A percentile compares a stretch with the other conserved stretches of the same genome.
Evolutionary conservation across 2,329 filamentous ascomycete genomes (phyloP).

Genomic region (Triangularia verruculosa): DNA sequence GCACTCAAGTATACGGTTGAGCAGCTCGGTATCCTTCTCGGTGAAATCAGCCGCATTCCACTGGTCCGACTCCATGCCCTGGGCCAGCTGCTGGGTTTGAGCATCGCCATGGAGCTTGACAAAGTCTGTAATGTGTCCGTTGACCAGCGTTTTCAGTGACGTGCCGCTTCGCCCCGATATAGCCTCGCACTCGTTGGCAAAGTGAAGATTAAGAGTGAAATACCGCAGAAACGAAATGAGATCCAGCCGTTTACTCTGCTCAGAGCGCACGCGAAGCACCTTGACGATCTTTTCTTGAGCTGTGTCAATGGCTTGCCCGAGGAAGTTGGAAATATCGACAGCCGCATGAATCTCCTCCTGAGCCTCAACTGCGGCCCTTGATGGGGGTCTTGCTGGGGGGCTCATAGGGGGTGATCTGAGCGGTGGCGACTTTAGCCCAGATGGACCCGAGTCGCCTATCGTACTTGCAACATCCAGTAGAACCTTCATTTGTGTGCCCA

Average conservation of each 20-base stretch:
- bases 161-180: slow-evolving; percentile 76
- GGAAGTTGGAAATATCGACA: slow-evolving; percentile 72
- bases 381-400: slow-evolving; percentile 41
- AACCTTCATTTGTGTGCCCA: slow-evolving; percentile 90
- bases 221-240: slow-evolving; percentile 73
- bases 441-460: slow-evolving; percentile 44
- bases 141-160: slow-evolving; percentile 73
- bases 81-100: slow-evolving; percentile 71
- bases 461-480: slow-evolving; percentile 90
- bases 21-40: slow-evolving; percentile 55
- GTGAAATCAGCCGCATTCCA: slow-evolving; percentile 77
- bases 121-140: slow-evolving; percentile 78
- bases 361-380: slow-evolving; percentile 44
- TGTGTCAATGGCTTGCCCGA: slow-evolving; percentile 77
- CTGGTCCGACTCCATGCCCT: slow-evolving; percentile 74
- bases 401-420: slow-evolving; percentile 53
- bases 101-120: slow-evolving; percentile 67
- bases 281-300: slow-evolving; percentile 75
- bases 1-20: slow-evolving; percentile 64
- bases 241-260: slow-evolving; percentile 67
- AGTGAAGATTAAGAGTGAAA: slow-evolving; percentile 77
- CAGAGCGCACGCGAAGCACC: slow-evolving; percentile 71
- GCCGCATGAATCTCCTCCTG: slow-evolving; percentile 76
- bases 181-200: slow-evolving; percentile 82
- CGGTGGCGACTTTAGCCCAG: slow-evolving; percentile 46